Conservation (phyloP, 2,329 filamentous ascomycete species). For the Aspergillus versicolor region DNA sequence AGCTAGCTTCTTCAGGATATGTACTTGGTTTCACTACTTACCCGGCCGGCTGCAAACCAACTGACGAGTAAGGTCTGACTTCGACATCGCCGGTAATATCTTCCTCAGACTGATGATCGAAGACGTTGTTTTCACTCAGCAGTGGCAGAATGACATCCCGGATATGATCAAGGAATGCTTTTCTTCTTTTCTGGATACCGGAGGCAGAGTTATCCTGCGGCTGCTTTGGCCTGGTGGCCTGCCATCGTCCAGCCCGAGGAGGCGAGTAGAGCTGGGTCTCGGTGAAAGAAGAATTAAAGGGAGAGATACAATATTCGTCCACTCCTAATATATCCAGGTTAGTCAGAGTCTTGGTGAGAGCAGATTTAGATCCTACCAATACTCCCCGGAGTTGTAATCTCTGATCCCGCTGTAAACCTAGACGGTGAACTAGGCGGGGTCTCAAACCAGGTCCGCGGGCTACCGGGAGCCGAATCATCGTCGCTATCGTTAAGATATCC, state of each 20-base stretch:
- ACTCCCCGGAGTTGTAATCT: not conserved
- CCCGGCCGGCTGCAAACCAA: not conserved
- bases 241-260: not conserved
- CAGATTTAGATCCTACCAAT: not conserved
- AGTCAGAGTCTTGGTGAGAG: not conserved
- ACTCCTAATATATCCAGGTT: not conserved
- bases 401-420: not conserved
- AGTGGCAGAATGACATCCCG: not conserved
- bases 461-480: not conserved
- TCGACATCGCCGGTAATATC: not conserved
- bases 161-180: not conserved
- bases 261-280: not conserved
- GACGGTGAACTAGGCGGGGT: not conserved
- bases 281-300: not conserved
- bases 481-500: not conserved
- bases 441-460: not conserved
- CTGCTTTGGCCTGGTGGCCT: not conserved
- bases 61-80: not conserved
- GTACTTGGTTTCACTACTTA: not conserved
- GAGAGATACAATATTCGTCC: not conserved
- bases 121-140: not conserved
- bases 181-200: not conserved
- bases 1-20: not conserved
- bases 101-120: not conserved
- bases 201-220: not conserved